Base-by-base conservation (phyloP, 768 basidiomycete species). In the Mycena galericulata region DNA sequence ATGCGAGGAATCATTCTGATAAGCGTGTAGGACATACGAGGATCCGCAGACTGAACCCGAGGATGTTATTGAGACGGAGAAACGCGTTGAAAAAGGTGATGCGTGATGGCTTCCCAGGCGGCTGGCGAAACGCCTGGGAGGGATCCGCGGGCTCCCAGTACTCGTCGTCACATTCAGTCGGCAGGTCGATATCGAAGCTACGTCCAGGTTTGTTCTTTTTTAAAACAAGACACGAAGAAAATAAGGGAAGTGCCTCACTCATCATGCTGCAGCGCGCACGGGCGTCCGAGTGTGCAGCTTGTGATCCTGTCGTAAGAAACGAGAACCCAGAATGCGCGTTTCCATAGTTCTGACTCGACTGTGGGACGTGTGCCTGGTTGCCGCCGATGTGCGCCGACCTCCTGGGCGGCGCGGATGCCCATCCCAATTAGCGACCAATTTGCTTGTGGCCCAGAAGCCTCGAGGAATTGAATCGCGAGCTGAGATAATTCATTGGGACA, bases 281-380 rank as follows among this genome's bases (percentile, higher is more conserved):
- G 89, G 18, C 93, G 83, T 0, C 94, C 94, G 26, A 91, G 82
- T 12, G 81, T 80, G 0, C 84, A 78, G 63, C 88, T 87, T 20
- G 83, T 73, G 20, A 79, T 62, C 51, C 88, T 75, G 72, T 90
- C 89, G 46, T 87, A 75, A 20, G 70, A 24, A 8, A 67, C 41
- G 0, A 66, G 56, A 22, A 62, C 85, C 88, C 89, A 90, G 73
- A 90, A 90, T 7, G 86, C 87, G 30, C 90, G 86, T 73, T 91
- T 92, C 88, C 91, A 93, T 26, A 92, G 83, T 75, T 95, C 92
- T 51, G 89, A 84, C 69, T 93, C 90, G 9, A 82, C 79, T 4
- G 79, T 84, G 3, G 83, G 83, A 17, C 77, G 75, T 67, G 76
- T 34, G 73, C 66, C 18, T 5, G 17, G 11, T 74, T 66, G 54